phyloP scores from a whole-genome alignment of 2,329 filamentous ascomycete species.

The Gaeumannomyces tritici region DNA sequence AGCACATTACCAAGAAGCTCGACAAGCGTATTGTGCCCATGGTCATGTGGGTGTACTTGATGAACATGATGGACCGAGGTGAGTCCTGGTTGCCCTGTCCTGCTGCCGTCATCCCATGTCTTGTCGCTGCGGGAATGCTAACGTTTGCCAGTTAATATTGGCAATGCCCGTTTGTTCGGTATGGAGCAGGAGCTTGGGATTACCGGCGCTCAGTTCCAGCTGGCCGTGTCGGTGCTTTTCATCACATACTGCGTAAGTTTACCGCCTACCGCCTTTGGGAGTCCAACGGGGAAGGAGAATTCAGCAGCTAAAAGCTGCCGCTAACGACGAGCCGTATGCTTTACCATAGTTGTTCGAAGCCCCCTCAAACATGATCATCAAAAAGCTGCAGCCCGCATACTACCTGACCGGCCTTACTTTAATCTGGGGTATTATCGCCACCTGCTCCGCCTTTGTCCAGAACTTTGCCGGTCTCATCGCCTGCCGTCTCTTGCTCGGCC shows the following conservation, averaged over 20 bases:
- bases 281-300: not conserved
- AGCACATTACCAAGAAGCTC: conserved; percentile 1
- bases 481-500: conserved; percentile 46
- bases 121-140: not conserved
- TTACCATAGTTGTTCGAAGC: not conserved
- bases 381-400: not conserved
- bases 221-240: conserved; percentile 45
- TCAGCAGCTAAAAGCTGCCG: not conserved
- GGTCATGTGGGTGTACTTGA: conserved; percentile 3
- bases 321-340: not conserved
- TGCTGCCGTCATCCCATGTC: not conserved
- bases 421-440: conserved; percentile 43
- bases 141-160: not conserved
- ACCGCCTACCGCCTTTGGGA: too few relatives aligned
- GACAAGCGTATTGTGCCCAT: conserved; percentile 4
- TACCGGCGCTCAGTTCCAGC: conserved; percentile 47
- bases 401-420: conserved; percentile 2
- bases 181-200: conserved; percentile 51
- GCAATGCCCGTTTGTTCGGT: conserved; percentile 37
- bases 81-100: not conserved
- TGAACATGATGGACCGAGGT: conserved; percentile 5
- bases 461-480: conserved; percentile 44
- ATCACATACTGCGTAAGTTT: conserved; percentile 28
- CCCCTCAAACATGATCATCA: conserved; percentile 4
- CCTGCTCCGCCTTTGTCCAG: conserved; percentile 46